phyloP scores from a whole-genome alignment of 768 basidiomycete species.

The Trametes punicea region DNA sequence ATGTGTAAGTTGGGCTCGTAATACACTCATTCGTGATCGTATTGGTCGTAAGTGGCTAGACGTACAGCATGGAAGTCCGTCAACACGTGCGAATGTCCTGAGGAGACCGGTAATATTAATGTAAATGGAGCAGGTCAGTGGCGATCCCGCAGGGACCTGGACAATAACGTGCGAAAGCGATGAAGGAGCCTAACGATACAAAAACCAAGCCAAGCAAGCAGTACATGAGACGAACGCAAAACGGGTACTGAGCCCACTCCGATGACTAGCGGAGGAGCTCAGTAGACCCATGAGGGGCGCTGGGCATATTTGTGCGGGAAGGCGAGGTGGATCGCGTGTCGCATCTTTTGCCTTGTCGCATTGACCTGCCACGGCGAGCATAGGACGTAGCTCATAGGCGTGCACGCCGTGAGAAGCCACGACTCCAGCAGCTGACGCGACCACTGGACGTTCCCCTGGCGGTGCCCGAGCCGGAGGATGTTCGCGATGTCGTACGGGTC shows the following conservation, averaged over 20 bases:
- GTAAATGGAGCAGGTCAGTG: not conserved
- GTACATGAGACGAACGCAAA: not conserved
- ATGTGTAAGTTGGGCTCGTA: too few relatives aligned
- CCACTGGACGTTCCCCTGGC: slow-evolving; percentile 53
- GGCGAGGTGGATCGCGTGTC: slow-evolving; percentile 45
- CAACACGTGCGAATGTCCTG: too few relatives aligned
- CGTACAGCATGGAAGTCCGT: too few relatives aligned
- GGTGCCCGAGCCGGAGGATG: slow-evolving; percentile 60
- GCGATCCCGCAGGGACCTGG: not conserved
- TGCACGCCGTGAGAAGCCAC: slow-evolving; percentile 58
- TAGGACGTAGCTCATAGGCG: slow-evolving; percentile 57
- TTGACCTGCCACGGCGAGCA: slow-evolving; percentile 45
- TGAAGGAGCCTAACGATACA: slow-evolving; percentile 18
- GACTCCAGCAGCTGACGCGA: slow-evolving; percentile 48
- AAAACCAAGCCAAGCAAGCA: not conserved
- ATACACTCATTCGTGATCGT: slow-evolving; percentile 3
- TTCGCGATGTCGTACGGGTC: slow-evolving; percentile 66
- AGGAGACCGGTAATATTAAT: slow-evolving; percentile 20
- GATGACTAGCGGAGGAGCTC: too few relatives aligned
- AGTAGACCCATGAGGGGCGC: not conserved
- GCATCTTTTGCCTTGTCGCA: slow-evolving; percentile 48
- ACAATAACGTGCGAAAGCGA: slow-evolving; percentile 3
- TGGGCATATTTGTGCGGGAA: not conserved
- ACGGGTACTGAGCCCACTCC: too few relatives aligned
- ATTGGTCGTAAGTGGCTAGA: not conserved